A percentile compares a stretch with the other conserved stretches of the same genome.
Evolutionary conservation across 306 rosid species (phyloP).

Genomic region (Quercus agrifolia): DNA sequence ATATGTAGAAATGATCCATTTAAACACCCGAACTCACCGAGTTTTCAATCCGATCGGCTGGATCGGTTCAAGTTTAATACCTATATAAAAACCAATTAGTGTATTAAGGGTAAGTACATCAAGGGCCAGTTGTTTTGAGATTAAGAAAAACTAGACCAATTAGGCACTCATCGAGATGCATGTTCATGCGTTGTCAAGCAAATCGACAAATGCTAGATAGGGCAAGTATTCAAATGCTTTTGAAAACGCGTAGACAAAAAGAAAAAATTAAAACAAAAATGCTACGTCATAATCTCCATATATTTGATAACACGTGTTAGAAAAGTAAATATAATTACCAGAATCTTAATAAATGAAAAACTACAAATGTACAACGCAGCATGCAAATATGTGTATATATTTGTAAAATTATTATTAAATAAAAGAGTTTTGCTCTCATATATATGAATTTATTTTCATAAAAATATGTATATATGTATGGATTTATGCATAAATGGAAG

Average conservation of each 20-base stretch:
- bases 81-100: too few relatives aligned
- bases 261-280: not conserved
- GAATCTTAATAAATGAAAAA: not conserved
- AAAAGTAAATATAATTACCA: not conserved
- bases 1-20: too few relatives aligned
- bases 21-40: too few relatives aligned
- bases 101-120: not conserved
- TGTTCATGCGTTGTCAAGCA: not conserved
- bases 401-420: not conserved
- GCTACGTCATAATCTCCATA: not conserved
- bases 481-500: constrained; percentile 1
- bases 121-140: not conserved
- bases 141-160: not conserved
- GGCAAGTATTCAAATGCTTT: not conserved
- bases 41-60: too few relatives aligned
- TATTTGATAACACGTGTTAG: not conserved
- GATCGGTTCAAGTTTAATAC: too few relatives aligned
- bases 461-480: not conserved
- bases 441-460: not conserved
- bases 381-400: not conserved
- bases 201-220: not conserved
- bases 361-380: not conserved
- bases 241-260: not conserved
- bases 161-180: not conserved
- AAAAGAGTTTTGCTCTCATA: not conserved